Evolutionary conservation across 768 basidiomycete genomes (phyloP), one percentile per base, ranked within the genome.

Genomic region (Mycena galericulata): DNA sequence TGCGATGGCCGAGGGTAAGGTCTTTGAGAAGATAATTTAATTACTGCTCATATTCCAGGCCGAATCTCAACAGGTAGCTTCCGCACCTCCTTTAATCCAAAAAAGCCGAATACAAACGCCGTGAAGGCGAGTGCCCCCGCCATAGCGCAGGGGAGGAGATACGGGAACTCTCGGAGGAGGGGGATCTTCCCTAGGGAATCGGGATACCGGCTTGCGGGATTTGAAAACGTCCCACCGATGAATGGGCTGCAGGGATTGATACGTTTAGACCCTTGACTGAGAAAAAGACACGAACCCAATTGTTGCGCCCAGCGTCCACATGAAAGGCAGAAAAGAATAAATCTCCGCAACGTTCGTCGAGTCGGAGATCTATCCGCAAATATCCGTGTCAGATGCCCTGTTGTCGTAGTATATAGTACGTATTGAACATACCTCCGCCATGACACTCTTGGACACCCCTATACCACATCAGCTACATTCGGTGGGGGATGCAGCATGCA

Each of bases 291-390:
- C 78, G n/a, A 47, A 82, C 80, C 74, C 81, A 10, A 78, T 59
- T 0, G 79, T 82, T 0, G 70, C 64, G 0, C 81, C 82, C 20
- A 76, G 9, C 41, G 76, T 77, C 82, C 81, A 83, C 59, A 79
- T 76, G 15, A 82, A 65, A 8, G 79, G 80, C 34, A 75, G 72
- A n/a, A 79, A 63, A 0, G 80, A 77, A 67, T 76, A 81, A 1
- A 82, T 82, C 57, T 83, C 80, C 1, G 79, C 81, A 20, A 79
- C 75, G 67, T 84, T 84, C 8, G 83, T 79, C 6, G 75, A 63
- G 56, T 83, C 82, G 2, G 81, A 83, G 10, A 80, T 75, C 81
- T 82, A 9, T 6, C 10, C 9, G 14, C 5, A 40, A 27, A 9
- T 20, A 40, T 50, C n/a, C 11, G 4, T 14, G 43, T 60, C 11